phyloP scores from a whole-genome alignment of 225 moss, liverwort and hornwort species.

The Sphagnum tenellum region DNA sequence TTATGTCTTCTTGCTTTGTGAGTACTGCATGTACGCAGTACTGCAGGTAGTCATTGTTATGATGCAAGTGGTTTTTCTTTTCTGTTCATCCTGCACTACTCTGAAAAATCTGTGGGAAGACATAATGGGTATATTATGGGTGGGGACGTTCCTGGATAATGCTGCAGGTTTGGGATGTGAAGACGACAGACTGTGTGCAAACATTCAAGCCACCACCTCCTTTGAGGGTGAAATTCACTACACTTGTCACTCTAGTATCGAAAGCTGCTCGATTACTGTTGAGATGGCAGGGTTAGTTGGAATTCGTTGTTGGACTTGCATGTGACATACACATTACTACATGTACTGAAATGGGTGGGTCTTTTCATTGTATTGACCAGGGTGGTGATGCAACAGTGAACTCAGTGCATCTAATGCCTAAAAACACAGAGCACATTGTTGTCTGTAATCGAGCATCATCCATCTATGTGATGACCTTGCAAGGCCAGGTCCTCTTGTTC shows the following conservation, averaged over 20 bases:
- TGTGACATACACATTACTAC: too few relatives aligned
- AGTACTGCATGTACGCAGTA: too few relatives aligned
- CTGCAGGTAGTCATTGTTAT: too few relatives aligned
- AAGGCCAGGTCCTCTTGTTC: constrained; percentile 67
- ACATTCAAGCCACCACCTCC: constrained; percentile 98
- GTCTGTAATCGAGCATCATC: constrained; percentile 94
- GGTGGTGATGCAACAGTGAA: constrained; percentile 92
- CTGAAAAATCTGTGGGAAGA: too few relatives aligned
- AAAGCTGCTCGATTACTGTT: too few relatives aligned
- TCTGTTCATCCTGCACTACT: too few relatives aligned
- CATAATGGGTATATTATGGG: neutral
- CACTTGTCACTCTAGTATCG: constrained; percentile 4
- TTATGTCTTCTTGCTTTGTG: too few relatives aligned
- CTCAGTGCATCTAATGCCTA: constrained; percentile 82
- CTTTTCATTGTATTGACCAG: constrained; percentile 14
- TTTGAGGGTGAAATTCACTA: constrained; percentile 48
- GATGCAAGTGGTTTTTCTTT: too few relatives aligned
- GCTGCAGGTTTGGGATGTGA: constrained; percentile 97
- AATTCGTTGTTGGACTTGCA: too few relatives aligned
- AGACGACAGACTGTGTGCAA: constrained; percentile 78
- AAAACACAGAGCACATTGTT: constrained; percentile 84
- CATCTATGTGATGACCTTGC: constrained; percentile 89
- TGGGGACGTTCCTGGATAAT: neutral
- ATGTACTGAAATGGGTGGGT: neutral
- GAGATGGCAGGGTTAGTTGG: too few relatives aligned